Evolutionary conservation across 805 yeast species (phyloP).

Genomic region (Metschnikowia santaceciliae): DNA sequence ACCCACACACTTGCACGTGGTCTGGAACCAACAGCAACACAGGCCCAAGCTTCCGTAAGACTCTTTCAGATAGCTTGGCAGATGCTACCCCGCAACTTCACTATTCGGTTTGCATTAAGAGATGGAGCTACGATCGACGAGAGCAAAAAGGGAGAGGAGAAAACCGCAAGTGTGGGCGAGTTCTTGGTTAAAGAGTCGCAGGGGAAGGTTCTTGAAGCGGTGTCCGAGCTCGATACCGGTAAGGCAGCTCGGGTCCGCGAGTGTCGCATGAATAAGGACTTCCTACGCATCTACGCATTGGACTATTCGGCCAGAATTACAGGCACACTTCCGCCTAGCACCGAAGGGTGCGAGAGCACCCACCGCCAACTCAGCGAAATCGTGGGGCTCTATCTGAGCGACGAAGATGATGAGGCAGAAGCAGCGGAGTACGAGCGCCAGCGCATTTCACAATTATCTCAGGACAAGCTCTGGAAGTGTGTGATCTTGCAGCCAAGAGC

Average conservation of each 20-base stretch:
- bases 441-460: conserved; percentile 11
- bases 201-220: neutral
- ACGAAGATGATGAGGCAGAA: neutral
- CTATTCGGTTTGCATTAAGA: neutral
- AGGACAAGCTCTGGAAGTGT: conserved; percentile 17
- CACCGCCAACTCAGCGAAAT: neutral
- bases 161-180: neutral
- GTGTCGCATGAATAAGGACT: conserved; percentile 15
- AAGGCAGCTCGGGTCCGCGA: conserved; percentile 12
- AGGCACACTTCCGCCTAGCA: conserved; percentile 7
- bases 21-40: neutral
- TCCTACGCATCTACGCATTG: conserved; percentile 17
- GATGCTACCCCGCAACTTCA: conserved; percentile 1
- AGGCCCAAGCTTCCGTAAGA: neutral
- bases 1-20: neutral
- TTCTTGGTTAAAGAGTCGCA: neutral
- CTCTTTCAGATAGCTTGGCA: conserved; percentile 3
- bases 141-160: neutral
- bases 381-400: neutral
- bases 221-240: neutral
- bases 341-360: conserved; percentile 5
- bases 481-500: conserved; percentile 51
- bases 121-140: neutral
- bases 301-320: conserved; percentile 13
- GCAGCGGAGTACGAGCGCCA: neutral